phyloP scores from a whole-genome alignment of 2,329 filamentous ascomycete species.

The Bipolaris oryzae region DNA sequence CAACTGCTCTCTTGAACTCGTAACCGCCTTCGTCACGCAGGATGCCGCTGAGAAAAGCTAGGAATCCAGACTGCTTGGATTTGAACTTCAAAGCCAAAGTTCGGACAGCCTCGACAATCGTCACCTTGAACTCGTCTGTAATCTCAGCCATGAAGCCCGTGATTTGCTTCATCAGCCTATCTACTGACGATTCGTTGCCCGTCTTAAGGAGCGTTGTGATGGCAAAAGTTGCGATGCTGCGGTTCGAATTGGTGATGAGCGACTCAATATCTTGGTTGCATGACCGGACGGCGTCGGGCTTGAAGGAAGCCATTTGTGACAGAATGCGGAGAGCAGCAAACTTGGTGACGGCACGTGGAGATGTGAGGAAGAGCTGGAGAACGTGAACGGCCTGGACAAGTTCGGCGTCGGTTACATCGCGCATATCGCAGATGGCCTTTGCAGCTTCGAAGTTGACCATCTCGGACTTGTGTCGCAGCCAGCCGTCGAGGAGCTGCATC shows the following conservation, averaged over 20 bases:
- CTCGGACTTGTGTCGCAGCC: slow-evolving; percentile 97
- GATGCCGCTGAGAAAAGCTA: slow-evolving; percentile 96
- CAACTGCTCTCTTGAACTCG: slow-evolving; percentile 96
- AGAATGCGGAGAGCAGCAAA: slow-evolving; percentile 96
- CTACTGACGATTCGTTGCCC: slow-evolving; percentile 95
- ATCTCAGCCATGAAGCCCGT: slow-evolving; percentile 98
- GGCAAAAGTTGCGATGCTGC: slow-evolving; percentile 96
- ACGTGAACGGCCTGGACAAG: slow-evolving; percentile 92
- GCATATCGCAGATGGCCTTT: slow-evolving; percentile 95
- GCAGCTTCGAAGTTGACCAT: slow-evolving; percentile 94
- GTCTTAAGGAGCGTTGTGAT: slow-evolving; percentile 98
- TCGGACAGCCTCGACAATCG: slow-evolving; percentile 97
- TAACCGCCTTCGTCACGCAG: slow-evolving; percentile 95
- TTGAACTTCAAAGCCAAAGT: slow-evolving; percentile 98
- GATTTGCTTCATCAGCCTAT: slow-evolving; percentile 98
- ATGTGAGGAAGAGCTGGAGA: slow-evolving; percentile 94
- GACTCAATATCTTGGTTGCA: slow-evolving; percentile 98
- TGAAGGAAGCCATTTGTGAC: slow-evolving; percentile 95
- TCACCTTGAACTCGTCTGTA: slow-evolving; percentile 99
- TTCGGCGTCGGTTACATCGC: slow-evolving; percentile 89
- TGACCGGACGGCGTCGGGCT: slow-evolving; percentile 85
- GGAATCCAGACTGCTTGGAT: slow-evolving; percentile 96
- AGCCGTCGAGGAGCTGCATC: slow-evolving; percentile 95
- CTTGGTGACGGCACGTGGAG: slow-evolving; percentile 92
- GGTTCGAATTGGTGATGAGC: slow-evolving; percentile 94